These are phyloP conservation scores for Kernera saxatilis DNA, from an alignment of 345 rosid species.

Conservation along the genomic window DNA sequence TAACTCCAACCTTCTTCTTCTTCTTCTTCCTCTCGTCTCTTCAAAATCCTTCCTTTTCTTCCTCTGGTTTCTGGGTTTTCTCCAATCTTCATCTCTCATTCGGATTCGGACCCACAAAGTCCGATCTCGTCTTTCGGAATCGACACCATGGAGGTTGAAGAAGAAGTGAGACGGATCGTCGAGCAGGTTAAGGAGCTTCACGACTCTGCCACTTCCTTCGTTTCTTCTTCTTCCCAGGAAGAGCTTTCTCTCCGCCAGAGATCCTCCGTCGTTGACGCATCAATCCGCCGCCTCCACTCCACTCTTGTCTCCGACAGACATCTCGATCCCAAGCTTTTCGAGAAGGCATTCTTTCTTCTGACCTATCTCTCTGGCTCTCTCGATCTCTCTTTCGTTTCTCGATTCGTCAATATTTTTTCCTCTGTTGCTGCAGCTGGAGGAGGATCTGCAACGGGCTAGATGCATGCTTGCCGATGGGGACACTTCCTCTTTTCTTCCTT, in stretches of 20 bases:
- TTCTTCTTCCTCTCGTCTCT: neutral
- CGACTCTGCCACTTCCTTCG: conserved; percentile 56
- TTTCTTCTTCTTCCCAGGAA: conserved; percentile 48
- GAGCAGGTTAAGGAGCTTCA: conserved; percentile 81
- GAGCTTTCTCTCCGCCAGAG: conserved; percentile 72
- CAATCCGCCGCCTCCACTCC: conserved; percentile 61
- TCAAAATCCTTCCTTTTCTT: neutral
- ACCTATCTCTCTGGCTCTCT: neutral
- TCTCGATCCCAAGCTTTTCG: conserved; percentile 53
- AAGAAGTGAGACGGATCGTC: conserved; percentile 59
- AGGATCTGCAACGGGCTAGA: conserved; percentile 72
- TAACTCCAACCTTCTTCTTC: neutral
- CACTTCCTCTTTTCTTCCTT: conserved; percentile 74
- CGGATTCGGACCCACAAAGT: neutral
- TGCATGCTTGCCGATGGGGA: conserved; percentile 76
- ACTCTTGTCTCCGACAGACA: conserved; percentile 32
- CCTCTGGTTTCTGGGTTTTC: neutral
- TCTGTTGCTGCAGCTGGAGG: conserved; percentile 49
- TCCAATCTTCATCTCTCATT: neutral
- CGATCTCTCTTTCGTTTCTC: neutral
- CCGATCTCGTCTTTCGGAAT: conserved; percentile 16
- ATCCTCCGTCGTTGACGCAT: conserved; percentile 66
- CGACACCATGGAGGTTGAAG: conserved; percentile 42
- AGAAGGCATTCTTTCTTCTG: conserved; percentile 43
- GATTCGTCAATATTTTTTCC: neutral